These are phyloP conservation scores for Chaetomium olivaceum DNA, from an alignment of 2,329 filamentous ascomycete genomes.

Conservation along the genomic window DNA sequence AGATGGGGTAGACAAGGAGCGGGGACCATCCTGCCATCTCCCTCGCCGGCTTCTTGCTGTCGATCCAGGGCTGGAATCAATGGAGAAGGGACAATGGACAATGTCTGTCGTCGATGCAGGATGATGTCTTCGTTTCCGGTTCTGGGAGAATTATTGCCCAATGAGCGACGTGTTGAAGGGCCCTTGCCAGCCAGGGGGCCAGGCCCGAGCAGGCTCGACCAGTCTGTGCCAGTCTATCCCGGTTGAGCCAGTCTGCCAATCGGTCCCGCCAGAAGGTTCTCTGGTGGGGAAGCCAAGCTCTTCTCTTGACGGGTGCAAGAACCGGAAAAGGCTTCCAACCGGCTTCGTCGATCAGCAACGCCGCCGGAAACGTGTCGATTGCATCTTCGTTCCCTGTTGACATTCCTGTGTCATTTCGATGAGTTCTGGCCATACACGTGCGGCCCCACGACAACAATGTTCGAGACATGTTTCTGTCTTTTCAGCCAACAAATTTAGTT, in stretches of 20 bases:
- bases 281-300: constrained; percentile 14
- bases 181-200: not conserved
- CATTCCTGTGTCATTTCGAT: not conserved
- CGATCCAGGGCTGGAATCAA: constrained; percentile 25
- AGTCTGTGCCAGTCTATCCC: no score
- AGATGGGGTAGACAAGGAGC: not conserved
- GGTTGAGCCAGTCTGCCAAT: constrained; percentile 15
- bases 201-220: no score
- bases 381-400: not conserved
- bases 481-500: not conserved
- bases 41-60: constrained; percentile 15
- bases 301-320: constrained; percentile 10
- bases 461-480: not conserved
- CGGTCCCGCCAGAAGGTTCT: constrained; percentile 15
- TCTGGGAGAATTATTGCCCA: constrained; percentile 23
- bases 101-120: constrained; percentile 18
- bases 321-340: constrained; percentile 6
- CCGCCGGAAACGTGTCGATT: constrained; percentile 9
- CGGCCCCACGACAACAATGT: not conserved
- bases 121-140: constrained; percentile 32
- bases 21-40: constrained; percentile 2
- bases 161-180: constrained; percentile 1
- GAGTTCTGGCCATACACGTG: not conserved
- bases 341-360: constrained; percentile 11
- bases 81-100: constrained; percentile 27